phyloP scores from a whole-genome alignment of 1,139 yeast species.

The Meyerozyma athensensis region DNA sequence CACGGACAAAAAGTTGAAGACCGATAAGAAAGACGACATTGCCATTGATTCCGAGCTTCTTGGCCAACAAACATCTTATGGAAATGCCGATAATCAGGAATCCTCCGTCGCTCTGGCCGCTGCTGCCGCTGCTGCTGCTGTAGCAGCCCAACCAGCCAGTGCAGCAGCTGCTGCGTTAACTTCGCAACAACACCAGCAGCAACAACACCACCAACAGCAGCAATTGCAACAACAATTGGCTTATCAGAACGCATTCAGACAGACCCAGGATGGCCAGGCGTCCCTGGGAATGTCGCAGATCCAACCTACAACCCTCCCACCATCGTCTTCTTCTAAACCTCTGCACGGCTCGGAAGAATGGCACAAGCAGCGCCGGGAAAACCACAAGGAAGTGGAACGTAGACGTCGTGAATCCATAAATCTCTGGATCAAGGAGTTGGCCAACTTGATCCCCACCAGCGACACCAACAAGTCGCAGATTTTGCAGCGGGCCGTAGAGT shows the following conservation, averaged over 20 bases:
- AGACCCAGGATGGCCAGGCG: slow-evolving; percentile 16
- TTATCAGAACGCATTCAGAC: slow-evolving; percentile 28
- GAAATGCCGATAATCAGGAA: slow-evolving; percentile 7
- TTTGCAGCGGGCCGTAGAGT: slow-evolving; percentile 81
- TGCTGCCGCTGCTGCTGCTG: slow-evolving; percentile 30
- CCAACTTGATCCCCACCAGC: slow-evolving; percentile 76
- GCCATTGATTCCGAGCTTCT: slow-evolving; percentile 47
- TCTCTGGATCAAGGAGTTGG: slow-evolving; percentile 79
- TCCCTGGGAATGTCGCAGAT: slow-evolving; percentile 8
- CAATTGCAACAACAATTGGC: slow-evolving; percentile 26
- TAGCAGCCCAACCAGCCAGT: slow-evolving; percentile 15
- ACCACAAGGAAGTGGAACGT: slow-evolving; percentile 96
- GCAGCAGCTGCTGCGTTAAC: slow-evolving; percentile 7
- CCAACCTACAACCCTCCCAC: slow-evolving; percentile 34
- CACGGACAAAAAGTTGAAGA: slow-evolving; percentile 22
- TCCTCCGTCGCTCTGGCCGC: slow-evolving; percentile 26
- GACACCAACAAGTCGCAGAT: slow-evolving; percentile 93
- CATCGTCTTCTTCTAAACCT: slow-evolving; percentile 40
- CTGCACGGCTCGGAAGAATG: slow-evolving; percentile 78
- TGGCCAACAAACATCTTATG: slow-evolving; percentile 38
- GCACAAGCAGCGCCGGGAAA: slow-evolving; percentile 80
- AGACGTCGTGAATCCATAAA: slow-evolving; percentile 92
- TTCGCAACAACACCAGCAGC: slow-evolving; percentile 14
- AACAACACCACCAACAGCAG: slow-evolving; percentile 19
- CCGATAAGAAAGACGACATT: slow-evolving; percentile 30